Base-by-base conservation (phyloP, 768 basidiomycete species). In the Mycena filopes region DNA sequence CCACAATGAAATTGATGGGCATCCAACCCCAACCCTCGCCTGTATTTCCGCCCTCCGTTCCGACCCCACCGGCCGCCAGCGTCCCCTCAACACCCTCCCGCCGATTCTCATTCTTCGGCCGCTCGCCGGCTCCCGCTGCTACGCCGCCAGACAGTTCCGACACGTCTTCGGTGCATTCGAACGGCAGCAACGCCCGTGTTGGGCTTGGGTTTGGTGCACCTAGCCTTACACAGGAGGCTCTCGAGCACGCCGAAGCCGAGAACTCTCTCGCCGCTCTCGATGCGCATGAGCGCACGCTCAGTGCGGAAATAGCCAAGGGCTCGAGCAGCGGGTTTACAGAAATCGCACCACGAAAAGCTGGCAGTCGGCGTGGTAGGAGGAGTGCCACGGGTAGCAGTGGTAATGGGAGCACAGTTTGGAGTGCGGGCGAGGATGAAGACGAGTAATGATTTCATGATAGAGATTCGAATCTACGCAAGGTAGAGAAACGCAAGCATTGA, bases 1-100 rank as follows among this genome's bases (percentile, higher is more conserved):
- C 94, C 18, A 94, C 95, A 28, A 93, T 99, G 92, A 94, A 95
- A 75, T 80, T 97, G 29, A 95, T 96, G 91, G 97, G 97, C 6
- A 94, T 97, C 65, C 89, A 91, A 75, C 88, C 90, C 31, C 74
- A 81, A n/a, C 72, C 82, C 53, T 79, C 84, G 16, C 76, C 85
- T n/a, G 73, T 81, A 3, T 65, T 76, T 58, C 71, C 74, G 36
- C 63, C 68, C n/a, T 72, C 70, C 55, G 36, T 68, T 42, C 74
- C 75, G 53, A 71, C 77, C 25, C 41, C 74, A 41, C 50, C 61
- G 23, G 64, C 71, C 16, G 67, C 79, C 70, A 78, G 65, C 71
- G 71, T 48, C 55, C 77, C 72, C 55, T 66, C 74, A 21, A 71
- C 76, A 10, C 66, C 72, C 53, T 59, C 75, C 23, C 79, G 80